Conservation (phyloP, 805 yeast genomes). For the Wickerhamomyces subpelliculosus region DNA sequence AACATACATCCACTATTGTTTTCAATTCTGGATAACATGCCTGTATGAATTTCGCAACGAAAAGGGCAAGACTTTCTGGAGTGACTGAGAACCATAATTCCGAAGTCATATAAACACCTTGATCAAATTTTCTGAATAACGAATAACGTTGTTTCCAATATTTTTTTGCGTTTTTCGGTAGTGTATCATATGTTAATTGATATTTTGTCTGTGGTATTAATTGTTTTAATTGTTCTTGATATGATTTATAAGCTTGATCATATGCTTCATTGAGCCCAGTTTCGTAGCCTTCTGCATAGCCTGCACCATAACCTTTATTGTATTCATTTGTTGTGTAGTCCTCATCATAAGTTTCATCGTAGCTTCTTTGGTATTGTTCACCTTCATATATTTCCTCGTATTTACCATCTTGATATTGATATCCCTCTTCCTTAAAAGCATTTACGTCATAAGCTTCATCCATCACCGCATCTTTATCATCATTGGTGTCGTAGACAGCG, state of each 20-base stretch:
- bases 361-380: neutral
- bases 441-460: neutral
- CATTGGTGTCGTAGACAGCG: neutral
- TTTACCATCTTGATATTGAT: neutral
- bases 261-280: neutral
- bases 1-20: conserved; percentile 58
- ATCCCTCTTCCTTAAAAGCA: too few relatives aligned
- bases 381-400: too few relatives aligned
- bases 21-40: conserved; percentile 43
- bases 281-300: neutral
- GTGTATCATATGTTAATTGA: conserved; percentile 16
- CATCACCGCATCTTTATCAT: neutral
- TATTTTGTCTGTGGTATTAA: neutral
- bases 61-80: conserved; percentile 65
- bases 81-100: conserved; percentile 89
- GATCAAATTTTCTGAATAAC: conserved; percentile 57
- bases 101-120: conserved; percentile 59
- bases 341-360: neutral
- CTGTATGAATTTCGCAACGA: conserved; percentile 45
- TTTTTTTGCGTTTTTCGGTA: conserved; percentile 16
- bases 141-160: conserved; percentile 55
- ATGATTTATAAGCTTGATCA: neutral
- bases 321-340: neutral
- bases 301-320: neutral
- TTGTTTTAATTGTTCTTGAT: neutral